These are phyloP conservation scores for Aspergillus brunneoviolaceus DNA, from an alignment of 2,329 filamentous ascomycete species.

Conservation along the genomic window DNA sequence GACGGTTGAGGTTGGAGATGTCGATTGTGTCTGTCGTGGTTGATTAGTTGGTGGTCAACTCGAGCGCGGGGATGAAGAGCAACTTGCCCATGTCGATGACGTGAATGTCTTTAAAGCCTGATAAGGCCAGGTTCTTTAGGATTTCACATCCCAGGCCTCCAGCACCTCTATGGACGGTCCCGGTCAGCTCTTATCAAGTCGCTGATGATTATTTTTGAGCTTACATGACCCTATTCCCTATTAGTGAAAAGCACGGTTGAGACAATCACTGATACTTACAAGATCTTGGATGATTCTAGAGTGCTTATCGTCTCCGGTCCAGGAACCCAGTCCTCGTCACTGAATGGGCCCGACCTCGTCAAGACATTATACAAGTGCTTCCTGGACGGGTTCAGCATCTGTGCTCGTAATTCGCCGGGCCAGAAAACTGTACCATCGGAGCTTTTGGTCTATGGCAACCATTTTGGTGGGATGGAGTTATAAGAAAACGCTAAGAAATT, in stretches of 20 bases:
- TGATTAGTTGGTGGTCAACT: slow-evolving; percentile 7
- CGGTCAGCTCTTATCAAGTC: slow-evolving; percentile 27
- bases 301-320: slow-evolving; percentile 54
- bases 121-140: slow-evolving; percentile 90
- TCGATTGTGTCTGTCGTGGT: slow-evolving; percentile 82
- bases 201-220: slow-evolving; percentile 24
- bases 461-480: slow-evolving; percentile 13
- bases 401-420: not conserved
- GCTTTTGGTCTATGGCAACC: slow-evolving; percentile 12
- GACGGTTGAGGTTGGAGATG: slow-evolving; percentile 94
- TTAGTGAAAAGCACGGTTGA: slow-evolving; percentile 20
- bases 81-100: slow-evolving; percentile 95
- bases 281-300: slow-evolving; percentile 69
- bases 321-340: slow-evolving; percentile 61
- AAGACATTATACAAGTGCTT: slow-evolving; percentile 80
- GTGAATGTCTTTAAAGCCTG: slow-evolving; percentile 94
- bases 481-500: not conserved
- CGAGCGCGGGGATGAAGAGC: not conserved
- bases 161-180: slow-evolving; percentile 66
- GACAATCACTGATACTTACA: slow-evolving; percentile 53
- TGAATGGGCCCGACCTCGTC: slow-evolving; percentile 75
- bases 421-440: slow-evolving; percentile 18
- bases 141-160: slow-evolving; percentile 96
- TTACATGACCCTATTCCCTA: slow-evolving; percentile 52
- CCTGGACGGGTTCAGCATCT: slow-evolving; percentile 53